These are phyloP conservation scores for Triangularia setosa DNA, from an alignment of 2,329 filamentous ascomycete species.

Conservation along the genomic window DNA sequence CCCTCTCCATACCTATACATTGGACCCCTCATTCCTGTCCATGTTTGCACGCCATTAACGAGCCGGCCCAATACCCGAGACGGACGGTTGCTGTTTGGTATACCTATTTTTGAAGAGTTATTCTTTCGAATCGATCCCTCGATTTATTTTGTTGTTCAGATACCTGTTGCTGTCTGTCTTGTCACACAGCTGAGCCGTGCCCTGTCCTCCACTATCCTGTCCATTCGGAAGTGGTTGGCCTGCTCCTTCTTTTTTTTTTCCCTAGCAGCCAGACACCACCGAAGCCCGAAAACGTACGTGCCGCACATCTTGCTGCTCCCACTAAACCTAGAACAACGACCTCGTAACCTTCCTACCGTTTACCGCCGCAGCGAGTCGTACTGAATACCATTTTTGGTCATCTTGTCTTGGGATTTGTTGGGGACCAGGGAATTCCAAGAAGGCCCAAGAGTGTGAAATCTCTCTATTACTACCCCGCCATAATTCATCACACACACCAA, in stretches of 20 bases:
- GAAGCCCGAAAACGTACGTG: not conserved
- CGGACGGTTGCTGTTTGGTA: not conserved
- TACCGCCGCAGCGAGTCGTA: not conserved
- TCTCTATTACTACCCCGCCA: not conserved
- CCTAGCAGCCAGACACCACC: not conserved
- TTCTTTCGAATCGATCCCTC: not conserved
- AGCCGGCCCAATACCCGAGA: not conserved
- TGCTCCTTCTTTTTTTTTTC: not conserved
- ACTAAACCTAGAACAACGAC: not conserved
- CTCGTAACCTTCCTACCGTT: not conserved
- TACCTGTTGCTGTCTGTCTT: no score
- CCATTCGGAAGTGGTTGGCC: not conserved
- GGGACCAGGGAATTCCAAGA: not conserved
- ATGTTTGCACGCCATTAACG: not conserved
- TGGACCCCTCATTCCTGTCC: not conserved
- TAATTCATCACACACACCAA: not conserved
- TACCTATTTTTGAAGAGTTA: not conserved
- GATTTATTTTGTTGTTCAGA: not conserved
- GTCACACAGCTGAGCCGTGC: not conserved
- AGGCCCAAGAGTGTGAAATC: not conserved
- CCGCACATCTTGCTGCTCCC: slow-evolving; percentile 2
- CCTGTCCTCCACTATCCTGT: no score
- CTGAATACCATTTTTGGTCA: slow-evolving; percentile 5
- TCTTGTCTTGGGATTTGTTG: no score
- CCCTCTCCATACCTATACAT: not conserved